Evolutionary conservation across 176 grass and related monocot genomes (phyloP).

Genomic region (Carex littledalei): DNA sequence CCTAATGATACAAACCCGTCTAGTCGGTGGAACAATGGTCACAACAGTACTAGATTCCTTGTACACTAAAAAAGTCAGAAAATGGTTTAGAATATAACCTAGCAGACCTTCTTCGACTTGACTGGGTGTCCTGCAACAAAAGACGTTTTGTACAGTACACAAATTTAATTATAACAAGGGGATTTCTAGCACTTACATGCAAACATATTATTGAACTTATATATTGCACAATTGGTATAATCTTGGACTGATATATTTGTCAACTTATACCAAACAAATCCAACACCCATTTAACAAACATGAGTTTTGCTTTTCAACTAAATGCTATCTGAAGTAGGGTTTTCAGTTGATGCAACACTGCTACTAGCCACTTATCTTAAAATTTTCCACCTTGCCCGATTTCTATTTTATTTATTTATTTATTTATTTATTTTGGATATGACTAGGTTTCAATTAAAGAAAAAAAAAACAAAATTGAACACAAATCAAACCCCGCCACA

Average conservation of each 20-base stretch:
- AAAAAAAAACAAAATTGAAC: not conserved
- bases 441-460: not conserved
- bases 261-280: not conserved
- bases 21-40: not conserved
- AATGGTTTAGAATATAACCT: constrained; percentile 46
- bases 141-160: constrained; percentile 4
- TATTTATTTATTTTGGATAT: not conserved
- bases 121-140: not conserved
- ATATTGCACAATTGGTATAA: not conserved
- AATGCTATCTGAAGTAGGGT: not conserved
- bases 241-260: not conserved
- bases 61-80: constrained; percentile 1
- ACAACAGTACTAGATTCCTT: not conserved
- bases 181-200: not conserved
- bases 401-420: not conserved
- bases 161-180: constrained; percentile 10
- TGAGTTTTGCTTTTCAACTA: not conserved
- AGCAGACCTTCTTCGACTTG: constrained; percentile 21
- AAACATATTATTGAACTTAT: not conserved
- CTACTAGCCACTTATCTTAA: not conserved
- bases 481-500: constrained; percentile 35
- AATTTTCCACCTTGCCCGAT: not conserved
- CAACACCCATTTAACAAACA: not conserved
- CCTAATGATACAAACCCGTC: not conserved
- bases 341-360: not conserved